phyloP scores from a whole-genome alignment of 768 basidiomycete genomes.

The Kwoniella newhampshirensis region DNA sequence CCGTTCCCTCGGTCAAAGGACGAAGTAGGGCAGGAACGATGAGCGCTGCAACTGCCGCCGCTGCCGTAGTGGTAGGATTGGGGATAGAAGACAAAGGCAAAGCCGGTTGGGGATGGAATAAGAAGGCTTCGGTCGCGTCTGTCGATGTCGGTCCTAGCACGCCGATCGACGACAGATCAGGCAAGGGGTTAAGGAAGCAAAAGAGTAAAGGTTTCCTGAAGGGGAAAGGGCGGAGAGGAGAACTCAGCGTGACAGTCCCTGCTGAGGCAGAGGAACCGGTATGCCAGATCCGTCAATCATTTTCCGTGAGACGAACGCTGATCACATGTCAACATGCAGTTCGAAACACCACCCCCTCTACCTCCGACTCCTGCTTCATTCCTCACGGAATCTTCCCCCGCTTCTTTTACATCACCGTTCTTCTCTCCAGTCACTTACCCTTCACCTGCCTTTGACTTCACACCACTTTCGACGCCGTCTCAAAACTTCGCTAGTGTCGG shows the following conservation, averaged over 20 bases:
- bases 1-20: constrained; percentile 15
- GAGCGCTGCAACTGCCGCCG: neutral
- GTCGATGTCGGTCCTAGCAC: neutral
- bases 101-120: constrained; percentile 1
- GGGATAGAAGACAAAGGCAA: constrained; percentile 2
- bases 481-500: constrained; percentile 3
- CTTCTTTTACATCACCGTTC: constrained; percentile 15
- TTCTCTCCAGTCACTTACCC: constrained; percentile 22
- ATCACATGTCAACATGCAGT: constrained; percentile 5
- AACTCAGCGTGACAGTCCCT: constrained; percentile 29
- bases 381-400: constrained; percentile 25
- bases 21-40: constrained; percentile 29
- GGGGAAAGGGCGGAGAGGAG: constrained; percentile 41
- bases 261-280: constrained; percentile 32
- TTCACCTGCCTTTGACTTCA: constrained; percentile 15
- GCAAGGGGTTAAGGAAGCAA: constrained; percentile 30
- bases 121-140: constrained; percentile 1
- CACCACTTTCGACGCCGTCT: neutral
- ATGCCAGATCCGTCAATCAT: neutral
- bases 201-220: constrained; percentile 30
- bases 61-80: no score
- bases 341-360: constrained; percentile 32
- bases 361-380: constrained; percentile 39
- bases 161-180: constrained; percentile 1
- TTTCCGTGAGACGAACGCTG: neutral